Percentiles rank a stretch among this genome's conserved stretches.
These are phyloP conservation scores for Zoysia japonica DNA, from an alignment of 176 grass and related monocot genomes.

Conservation along the genomic window DNA sequence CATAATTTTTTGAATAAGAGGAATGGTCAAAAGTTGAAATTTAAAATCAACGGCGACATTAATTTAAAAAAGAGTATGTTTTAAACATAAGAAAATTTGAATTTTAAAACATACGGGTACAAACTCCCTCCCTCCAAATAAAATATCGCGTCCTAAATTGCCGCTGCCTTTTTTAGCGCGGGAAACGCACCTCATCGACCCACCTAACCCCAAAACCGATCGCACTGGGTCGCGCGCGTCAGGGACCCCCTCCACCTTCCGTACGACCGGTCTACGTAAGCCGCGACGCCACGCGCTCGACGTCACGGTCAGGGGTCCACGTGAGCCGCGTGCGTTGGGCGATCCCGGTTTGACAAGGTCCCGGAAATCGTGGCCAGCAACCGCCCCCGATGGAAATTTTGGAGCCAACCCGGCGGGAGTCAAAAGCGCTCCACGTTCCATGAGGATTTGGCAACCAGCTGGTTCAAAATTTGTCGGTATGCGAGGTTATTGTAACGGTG, in stretches of 20 bases:
- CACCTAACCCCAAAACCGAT: constrained; percentile 6
- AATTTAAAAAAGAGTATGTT: no score
- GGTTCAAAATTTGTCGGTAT: background rate
- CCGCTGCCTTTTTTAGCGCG: no score
- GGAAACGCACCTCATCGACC: background rate
- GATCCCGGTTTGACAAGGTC: background rate
- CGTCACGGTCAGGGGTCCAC: background rate
- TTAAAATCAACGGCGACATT: no score
- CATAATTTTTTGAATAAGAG: no score
- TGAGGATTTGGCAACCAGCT: background rate
- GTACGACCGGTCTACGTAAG: background rate
- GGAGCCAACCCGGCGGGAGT: background rate
- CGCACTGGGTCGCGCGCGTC: background rate
- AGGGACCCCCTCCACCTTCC: background rate
- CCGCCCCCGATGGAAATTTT: background rate
- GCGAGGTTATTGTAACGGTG: no score
- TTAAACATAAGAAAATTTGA: no score
- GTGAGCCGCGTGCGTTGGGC: background rate
- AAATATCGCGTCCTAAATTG: no score
- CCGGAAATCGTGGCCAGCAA: background rate
- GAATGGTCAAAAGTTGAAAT: no score
- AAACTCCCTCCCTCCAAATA: no score
- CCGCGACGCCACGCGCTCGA: background rate
- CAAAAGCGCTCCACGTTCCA: background rate
- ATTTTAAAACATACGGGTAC: no score